phyloP scores from a whole-genome alignment of 2,329 filamentous ascomycete species.

The Drechslera avenae region DNA sequence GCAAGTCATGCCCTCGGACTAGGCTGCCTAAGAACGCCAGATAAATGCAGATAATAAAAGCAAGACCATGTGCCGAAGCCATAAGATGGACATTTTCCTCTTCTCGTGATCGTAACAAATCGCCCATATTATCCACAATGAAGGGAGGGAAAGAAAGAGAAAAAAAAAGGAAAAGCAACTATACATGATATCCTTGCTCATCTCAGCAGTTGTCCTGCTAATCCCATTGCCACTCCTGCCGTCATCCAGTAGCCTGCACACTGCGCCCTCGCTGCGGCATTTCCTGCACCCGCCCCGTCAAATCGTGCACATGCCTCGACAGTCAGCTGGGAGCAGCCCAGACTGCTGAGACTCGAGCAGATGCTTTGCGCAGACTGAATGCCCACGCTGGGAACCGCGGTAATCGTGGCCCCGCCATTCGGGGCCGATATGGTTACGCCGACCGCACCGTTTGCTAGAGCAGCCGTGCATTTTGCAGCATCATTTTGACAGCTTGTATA shows the following conservation, averaged over 20 bases:
- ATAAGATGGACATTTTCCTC: background rate
- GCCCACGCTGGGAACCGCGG: slow-evolving; percentile 47
- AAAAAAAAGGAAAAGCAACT: background rate
- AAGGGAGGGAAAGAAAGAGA: too few species aligned
- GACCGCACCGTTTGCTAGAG: slow-evolving; percentile 55
- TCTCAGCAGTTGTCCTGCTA: slow-evolving; percentile 48
- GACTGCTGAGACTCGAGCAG: slow-evolving; percentile 47
- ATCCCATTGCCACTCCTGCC: slow-evolving; percentile 46
- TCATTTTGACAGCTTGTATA: slow-evolving; percentile 59
- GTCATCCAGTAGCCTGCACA: slow-evolving; percentile 29
- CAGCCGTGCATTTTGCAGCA: slow-evolving; percentile 46
- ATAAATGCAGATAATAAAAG: background rate
- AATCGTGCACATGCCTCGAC: slow-evolving; percentile 53
- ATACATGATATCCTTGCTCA: slow-evolving; percentile 12
- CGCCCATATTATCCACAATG: slow-evolving; percentile 30
- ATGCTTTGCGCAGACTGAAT: slow-evolving; percentile 35
- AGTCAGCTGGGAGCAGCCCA: slow-evolving; percentile 57
- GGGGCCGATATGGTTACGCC: slow-evolving; percentile 58
- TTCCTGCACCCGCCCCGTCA: slow-evolving; percentile 43
- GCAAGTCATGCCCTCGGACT: too few species aligned
- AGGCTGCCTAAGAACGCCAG: background rate
- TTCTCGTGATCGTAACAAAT: slow-evolving; percentile 1
- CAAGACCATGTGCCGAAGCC: slow-evolving; percentile 6
- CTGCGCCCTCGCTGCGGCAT: slow-evolving; percentile 29
- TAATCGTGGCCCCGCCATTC: slow-evolving; percentile 58